A percentile compares a stretch with the other conserved stretches of the same genome.
phyloP scores from a whole-genome alignment of 371 early-diverging fungal species.

The Dinochytrium kinnereticum region DNA sequence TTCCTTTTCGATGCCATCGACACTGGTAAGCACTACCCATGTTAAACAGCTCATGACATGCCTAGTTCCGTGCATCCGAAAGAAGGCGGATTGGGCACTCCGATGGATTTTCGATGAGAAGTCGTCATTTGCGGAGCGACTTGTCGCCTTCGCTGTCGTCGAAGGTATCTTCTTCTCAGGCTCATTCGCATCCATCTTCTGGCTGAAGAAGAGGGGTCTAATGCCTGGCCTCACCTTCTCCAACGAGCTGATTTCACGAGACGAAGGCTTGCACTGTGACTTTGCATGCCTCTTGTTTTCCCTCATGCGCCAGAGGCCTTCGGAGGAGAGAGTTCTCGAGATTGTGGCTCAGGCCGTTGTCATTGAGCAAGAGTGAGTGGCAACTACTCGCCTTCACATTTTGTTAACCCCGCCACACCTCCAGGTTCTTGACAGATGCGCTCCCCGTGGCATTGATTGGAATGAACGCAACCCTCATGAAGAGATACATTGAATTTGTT shows the following conservation, averaged over 20 bases:
- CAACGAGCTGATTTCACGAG: constrained; percentile 99
- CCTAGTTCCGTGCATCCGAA: constrained; percentile 96
- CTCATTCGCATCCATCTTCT: constrained; percentile 99
- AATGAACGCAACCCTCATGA: constrained; percentile 98
- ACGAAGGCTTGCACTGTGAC: constrained; percentile 99
- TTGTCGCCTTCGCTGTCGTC: constrained; percentile 99
- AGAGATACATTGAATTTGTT: constrained; percentile 99
- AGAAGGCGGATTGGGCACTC: constrained; percentile 99
- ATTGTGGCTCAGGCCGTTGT: constrained; percentile 95
- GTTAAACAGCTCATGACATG: constrained; percentile 13
- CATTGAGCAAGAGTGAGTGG: constrained; percentile 78
- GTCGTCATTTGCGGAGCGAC: constrained; percentile 92
- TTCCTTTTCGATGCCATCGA: constrained; percentile 97
- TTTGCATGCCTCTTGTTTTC: constrained; percentile 98
- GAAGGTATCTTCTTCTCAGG: constrained; percentile 99
- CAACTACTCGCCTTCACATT: constrained; percentile 89
- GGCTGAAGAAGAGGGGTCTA: constrained; percentile 99
- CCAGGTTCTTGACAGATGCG: constrained; percentile 88
- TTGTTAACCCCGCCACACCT: too few species aligned
- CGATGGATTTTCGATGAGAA: constrained; percentile 91
- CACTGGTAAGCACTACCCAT: constrained; percentile 66
- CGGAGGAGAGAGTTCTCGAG: constrained; percentile 67
- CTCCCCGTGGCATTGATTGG: constrained; percentile 97
- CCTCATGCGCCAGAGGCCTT: constrained; percentile 83
- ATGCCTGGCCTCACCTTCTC: constrained; percentile 99